These are phyloP conservation scores for Cruciata laevipes DNA, from an alignment of 257 asterid genomes.

Conservation along the genomic window DNA sequence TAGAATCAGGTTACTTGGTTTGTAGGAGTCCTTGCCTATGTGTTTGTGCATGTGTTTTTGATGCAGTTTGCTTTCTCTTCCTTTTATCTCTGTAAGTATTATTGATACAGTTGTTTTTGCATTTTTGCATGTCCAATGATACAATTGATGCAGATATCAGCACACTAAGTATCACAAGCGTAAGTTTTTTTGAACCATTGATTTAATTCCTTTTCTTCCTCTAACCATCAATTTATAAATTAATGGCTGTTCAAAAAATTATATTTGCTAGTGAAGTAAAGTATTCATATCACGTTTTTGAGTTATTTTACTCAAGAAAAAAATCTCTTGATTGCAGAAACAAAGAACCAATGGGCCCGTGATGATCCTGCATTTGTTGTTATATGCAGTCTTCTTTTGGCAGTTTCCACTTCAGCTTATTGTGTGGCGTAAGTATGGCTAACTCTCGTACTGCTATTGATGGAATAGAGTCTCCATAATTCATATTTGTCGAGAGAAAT, in stretches of 20 bases:
- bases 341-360: conserved; percentile 99
- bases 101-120: conserved; percentile 24
- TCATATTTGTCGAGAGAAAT: neutral
- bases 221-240: neutral
- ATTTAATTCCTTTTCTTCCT: neutral
- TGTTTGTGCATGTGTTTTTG: neutral
- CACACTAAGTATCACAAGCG: conserved; percentile 98
- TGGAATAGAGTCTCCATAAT: neutral
- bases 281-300: neutral
- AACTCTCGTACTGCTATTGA: neutral
- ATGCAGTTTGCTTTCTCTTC: too few relatives aligned
- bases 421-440: conserved; percentile 85
- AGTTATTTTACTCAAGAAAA: conserved; percentile 6
- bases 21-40: neutral
- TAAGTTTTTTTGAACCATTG: conserved; percentile 40
- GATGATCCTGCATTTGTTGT: conserved; percentile 99
- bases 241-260: neutral
- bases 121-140: conserved; percentile 42
- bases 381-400: conserved; percentile 77
- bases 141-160: conserved; percentile 68
- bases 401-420: conserved; percentile 69
- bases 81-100: conserved; percentile 15
- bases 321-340: conserved; percentile 51
- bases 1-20: neutral
- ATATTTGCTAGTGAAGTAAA: neutral